Conservation (phyloP, 352 stramenopile species). For the Elongisporangium anandrum region DNA sequence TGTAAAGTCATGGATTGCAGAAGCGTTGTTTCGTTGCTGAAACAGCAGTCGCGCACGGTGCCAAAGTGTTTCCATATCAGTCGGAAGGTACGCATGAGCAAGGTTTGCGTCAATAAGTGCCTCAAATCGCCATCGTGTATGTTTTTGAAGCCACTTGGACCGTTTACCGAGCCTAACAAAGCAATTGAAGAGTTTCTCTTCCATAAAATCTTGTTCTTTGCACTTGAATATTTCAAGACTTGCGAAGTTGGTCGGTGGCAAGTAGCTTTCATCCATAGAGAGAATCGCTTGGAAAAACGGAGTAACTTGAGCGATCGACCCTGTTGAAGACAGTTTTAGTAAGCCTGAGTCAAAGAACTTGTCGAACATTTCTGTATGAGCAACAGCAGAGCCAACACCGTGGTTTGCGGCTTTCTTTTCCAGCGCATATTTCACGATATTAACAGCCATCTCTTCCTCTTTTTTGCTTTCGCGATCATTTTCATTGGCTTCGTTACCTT, state of each 20-base stretch:
- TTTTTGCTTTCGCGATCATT: constrained; percentile 11
- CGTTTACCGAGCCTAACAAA: constrained; percentile 37
- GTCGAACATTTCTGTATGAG: constrained; percentile 41
- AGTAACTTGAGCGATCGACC: constrained; percentile 26
- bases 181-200: constrained; percentile 48
- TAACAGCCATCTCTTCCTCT: constrained; percentile 27
- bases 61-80: constrained; percentile 46
- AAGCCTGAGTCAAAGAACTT: constrained; percentile 54
- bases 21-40: constrained; percentile 29
- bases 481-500: constrained; percentile 10
- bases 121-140: constrained; percentile 45
- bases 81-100: constrained; percentile 40
- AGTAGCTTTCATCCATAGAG: constrained; percentile 46
- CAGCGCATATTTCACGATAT: constrained; percentile 38
- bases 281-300: constrained; percentile 47
- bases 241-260: constrained; percentile 44
- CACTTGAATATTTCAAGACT: constrained; percentile 54
- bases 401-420: constrained; percentile 23
- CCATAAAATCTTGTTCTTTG: constrained; percentile 46
- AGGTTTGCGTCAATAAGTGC: constrained; percentile 47
- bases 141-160: constrained; percentile 40
- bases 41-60: constrained; percentile 34
- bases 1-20: constrained; percentile 39
- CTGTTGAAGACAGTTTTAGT: constrained; percentile 29
- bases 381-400: neutral